These are phyloP conservation scores for Balakata baccata DNA, from an alignment of 345 rosid species.

Conservation along the genomic window DNA sequence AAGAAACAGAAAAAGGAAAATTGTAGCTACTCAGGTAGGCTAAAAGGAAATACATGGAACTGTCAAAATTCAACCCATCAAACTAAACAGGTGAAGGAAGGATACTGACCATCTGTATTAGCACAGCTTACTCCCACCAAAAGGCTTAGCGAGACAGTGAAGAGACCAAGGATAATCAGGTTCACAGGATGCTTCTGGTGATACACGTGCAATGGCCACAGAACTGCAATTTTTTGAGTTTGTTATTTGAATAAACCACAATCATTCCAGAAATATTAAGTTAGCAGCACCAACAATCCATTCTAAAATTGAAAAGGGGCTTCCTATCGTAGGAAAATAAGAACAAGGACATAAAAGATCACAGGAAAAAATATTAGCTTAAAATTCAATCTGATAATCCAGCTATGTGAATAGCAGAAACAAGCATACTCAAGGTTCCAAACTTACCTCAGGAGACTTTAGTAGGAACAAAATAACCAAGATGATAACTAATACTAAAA, in stretches of 20 bases:
- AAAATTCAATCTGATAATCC: not conserved
- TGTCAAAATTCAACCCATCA: not conserved
- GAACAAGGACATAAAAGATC: too few species aligned
- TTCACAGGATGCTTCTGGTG: constrained; percentile 94
- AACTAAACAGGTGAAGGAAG: constrained; percentile 13
- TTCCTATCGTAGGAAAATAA: not conserved
- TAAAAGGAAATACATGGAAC: too few species aligned
- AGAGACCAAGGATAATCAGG: constrained; percentile 75
- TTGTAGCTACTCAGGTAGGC: too few species aligned
- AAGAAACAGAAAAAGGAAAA: too few species aligned
- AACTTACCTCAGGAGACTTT: not conserved
- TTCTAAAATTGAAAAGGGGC: not conserved
- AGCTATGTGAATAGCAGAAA: not conserved
- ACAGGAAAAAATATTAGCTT: too few species aligned
- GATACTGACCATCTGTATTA: constrained; percentile 66
- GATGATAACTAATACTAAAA: too few species aligned
- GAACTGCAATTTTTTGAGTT: constrained; percentile 48
- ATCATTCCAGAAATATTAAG: not conserved
- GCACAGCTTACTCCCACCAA: constrained; percentile 88
- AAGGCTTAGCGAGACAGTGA: constrained; percentile 76
- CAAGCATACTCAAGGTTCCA: too few species aligned
- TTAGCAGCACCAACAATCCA: not conserved
- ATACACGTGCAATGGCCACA: constrained; percentile 86
- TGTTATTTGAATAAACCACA: constrained; percentile 1
- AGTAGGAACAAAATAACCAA: too few species aligned